These are phyloP conservation scores for Hypoxylon sp. DNA, from an alignment of 2,329 filamentous ascomycete genomes.

Conservation along the genomic window DNA sequence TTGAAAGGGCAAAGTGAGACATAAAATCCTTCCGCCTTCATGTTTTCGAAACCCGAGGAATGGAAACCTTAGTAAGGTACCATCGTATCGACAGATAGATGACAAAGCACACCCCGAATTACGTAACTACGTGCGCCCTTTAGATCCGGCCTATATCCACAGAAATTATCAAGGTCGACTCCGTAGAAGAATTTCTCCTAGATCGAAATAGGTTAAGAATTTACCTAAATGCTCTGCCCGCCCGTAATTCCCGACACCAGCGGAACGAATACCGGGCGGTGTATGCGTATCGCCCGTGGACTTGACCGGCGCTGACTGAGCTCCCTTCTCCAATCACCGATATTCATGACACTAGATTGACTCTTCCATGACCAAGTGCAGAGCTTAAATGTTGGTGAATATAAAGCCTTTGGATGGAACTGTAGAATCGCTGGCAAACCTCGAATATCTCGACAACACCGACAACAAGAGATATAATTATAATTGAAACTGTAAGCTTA, in stretches of 20 bases:
- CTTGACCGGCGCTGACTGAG: constrained; percentile 7
- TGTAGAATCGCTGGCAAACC: neutral
- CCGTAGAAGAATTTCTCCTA: neutral
- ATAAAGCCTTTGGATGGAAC: neutral
- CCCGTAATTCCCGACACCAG: constrained; percentile 19
- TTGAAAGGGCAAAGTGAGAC: constrained; percentile 11
- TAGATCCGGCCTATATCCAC: constrained; percentile 7
- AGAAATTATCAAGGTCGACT: constrained; percentile 2
- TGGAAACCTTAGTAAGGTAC: too few species aligned
- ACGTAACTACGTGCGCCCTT: constrained; percentile 22
- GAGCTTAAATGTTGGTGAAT: neutral
- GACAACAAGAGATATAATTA: neutral
- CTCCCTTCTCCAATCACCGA: constrained; percentile 16
- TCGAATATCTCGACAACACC: neutral
- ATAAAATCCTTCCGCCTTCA: neutral
- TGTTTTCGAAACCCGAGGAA: constrained; percentile 32
- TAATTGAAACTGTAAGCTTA: neutral
- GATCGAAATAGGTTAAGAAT: constrained; percentile 8
- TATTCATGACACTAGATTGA: neutral
- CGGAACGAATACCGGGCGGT: constrained; percentile 27
- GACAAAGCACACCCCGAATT: constrained; percentile 9
- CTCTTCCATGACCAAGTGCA: neutral
- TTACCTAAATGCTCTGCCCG: constrained; percentile 6
- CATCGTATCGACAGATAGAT: too few species aligned
- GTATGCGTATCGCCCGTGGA: constrained; percentile 18